phyloP scores from a whole-genome alignment of 179 eudicot genomes.

The Beta lomatogona region DNA sequence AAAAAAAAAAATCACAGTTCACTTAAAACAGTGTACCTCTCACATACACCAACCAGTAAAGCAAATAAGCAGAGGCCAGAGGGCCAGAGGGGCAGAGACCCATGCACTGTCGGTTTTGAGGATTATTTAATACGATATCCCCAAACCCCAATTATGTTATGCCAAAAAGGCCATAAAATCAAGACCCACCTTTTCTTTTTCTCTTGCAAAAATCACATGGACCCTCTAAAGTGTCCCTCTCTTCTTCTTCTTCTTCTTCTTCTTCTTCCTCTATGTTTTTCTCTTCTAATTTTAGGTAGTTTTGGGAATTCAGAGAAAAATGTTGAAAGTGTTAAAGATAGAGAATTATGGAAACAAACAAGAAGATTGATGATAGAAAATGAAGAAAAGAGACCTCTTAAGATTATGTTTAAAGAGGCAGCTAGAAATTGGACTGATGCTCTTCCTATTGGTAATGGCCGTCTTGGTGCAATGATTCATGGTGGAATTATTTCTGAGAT shows the following conservation, averaged over 20 bases:
- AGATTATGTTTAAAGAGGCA: constrained; percentile 50
- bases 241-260: constrained; percentile 14
- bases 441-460: constrained; percentile 80
- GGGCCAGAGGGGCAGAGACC: neutral
- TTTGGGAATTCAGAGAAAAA: constrained; percentile 27
- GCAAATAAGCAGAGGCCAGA: neutral
- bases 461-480: constrained; percentile 86
- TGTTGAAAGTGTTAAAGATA: constrained; percentile 36
- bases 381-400: constrained; percentile 39
- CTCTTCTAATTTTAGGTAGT: constrained; percentile 24
- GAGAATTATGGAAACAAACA: constrained; percentile 47
- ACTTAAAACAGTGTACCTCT: neutral
- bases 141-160: constrained; percentile 7
- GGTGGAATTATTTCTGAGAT: constrained; percentile 64
- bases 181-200: neutral
- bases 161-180: neutral
- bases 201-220: constrained; percentile 9
- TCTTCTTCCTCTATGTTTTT: constrained; percentile 16
- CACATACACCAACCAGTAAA: neutral
- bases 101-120: constrained; percentile 15
- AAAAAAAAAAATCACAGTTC: too few species aligned
- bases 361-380: constrained; percentile 16
- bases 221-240: constrained; percentile 18
- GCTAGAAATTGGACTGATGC: constrained; percentile 92
- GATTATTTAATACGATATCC: neutral